Conservation (phyloP, 2,329 filamentous ascomycete genomes). For the Paecilomyces dactylethromorphus region DNA sequence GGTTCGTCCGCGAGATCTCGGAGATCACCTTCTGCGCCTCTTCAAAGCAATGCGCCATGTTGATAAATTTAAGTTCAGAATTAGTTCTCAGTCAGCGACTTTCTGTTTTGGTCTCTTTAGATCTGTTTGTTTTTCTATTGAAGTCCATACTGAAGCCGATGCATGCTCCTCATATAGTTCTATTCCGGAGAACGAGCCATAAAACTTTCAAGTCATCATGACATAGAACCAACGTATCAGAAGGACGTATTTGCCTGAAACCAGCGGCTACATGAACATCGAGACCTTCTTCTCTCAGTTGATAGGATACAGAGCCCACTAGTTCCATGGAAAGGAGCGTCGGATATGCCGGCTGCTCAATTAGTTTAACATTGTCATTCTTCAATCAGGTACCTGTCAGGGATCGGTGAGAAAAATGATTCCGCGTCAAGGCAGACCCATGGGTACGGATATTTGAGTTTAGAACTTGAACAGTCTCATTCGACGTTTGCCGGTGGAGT, state of each 20-base stretch:
- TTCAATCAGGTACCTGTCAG: neutral
- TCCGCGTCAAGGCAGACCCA: neutral
- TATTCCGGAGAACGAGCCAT: neutral
- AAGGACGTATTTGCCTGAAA: no score
- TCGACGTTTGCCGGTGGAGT: neutral
- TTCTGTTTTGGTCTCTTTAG: neutral
- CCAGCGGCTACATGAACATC: no score
- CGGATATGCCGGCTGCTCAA: neutral
- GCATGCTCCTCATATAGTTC: neutral
- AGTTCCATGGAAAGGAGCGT: neutral
- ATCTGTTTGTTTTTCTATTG: neutral
- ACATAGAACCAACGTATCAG: neutral
- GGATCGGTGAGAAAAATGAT: neutral
- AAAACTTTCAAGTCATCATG: neutral
- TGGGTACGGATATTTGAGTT: neutral
- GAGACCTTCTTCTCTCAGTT: neutral
- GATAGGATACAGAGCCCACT: neutral
- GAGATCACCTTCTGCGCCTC: neutral
- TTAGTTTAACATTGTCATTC: neutral
- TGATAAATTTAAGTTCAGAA: neutral
- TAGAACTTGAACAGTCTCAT: neutral
- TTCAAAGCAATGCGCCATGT: neutral
- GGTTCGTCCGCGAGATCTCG: constrained; percentile 9
- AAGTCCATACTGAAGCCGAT: neutral
- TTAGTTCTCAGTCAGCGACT: neutral